Percentiles rank a stretch among this genome's conserved stretches.
Evolutionary conservation across 495 filamentous ascomycete genomes (phyloP).

Genomic region (Trypethelium eluteriae): DNA sequence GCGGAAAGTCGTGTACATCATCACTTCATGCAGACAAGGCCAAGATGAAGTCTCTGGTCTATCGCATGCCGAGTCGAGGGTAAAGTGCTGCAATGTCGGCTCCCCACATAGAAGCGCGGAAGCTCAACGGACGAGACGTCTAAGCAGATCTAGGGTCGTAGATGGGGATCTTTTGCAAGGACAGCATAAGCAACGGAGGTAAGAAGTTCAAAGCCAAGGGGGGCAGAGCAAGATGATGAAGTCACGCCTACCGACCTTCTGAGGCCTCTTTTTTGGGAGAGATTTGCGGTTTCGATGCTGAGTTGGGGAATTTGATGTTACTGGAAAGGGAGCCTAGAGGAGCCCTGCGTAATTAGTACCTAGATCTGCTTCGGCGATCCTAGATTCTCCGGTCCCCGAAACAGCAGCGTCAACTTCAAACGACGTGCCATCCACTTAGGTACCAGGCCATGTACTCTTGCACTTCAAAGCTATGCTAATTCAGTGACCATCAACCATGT

Average conservation of each 20-base stretch:
- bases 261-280: too few relatives aligned
- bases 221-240: too few relatives aligned
- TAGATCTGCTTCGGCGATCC: background rate
- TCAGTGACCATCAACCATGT: too few relatives aligned
- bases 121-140: background rate
- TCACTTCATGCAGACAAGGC: background rate
- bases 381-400: conserved; percentile 3
- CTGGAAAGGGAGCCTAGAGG: too few relatives aligned
- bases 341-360: too few relatives aligned
- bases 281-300: background rate
- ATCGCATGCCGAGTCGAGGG: background rate
- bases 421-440: background rate
- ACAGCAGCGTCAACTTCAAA: background rate
- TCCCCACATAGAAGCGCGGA: background rate
- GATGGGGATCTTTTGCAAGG: too few relatives aligned
- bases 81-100: background rate
- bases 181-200: too few relatives aligned
- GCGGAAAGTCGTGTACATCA: conserved; percentile 9
- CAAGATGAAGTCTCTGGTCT: background rate
- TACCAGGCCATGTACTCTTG: background rate
- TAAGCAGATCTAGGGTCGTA: background rate
- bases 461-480: background rate
- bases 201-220: too few relatives aligned
- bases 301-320: background rate
- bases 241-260: too few relatives aligned